Evolutionary conservation across 116 monocot species (phyloP), one percentile per base, ranked within the genome.

Genomic region (Cymodocea nodosa): DNA sequence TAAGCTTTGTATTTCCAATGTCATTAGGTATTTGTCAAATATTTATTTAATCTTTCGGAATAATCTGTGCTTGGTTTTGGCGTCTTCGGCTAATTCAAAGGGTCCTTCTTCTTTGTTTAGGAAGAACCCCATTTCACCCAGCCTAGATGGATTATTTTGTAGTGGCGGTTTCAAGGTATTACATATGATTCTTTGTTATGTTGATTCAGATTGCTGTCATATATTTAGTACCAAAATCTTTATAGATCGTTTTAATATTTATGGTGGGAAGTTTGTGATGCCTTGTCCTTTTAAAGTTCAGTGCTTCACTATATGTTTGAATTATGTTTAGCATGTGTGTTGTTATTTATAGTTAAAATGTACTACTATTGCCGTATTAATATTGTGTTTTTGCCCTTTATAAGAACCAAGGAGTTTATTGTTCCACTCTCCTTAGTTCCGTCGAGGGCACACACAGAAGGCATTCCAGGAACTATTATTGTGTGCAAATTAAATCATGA

Each of bases 201-300:
- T 69, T 8, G 59, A 69, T 69, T 59, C 69, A 69, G 59, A 20
- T 19, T 25, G 25, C 59, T 69, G 69, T 49, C 69, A 49, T 58
- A 69, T 25, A 69, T 69, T 15, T n/a, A n/a, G n/a, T n/a, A n/a
- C n/a, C n/a, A n/a, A n/a, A n/a, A n/a, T n/a, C n/a, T n/a, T n/a
- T n/a, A n/a, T n/a, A n/a, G n/a, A n/a, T n/a, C n/a, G n/a, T n/a
- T n/a, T n/a, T n/a, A n/a, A n/a, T n/a, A n/a, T n/a, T n/a, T n/a
- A n/a, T n/a, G n/a, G n/a, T n/a, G n/a, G n/a, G n/a, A n/a, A n/a
- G n/a, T n/a, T n/a, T n/a, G n/a, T n/a, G n/a, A n/a, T 35, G 10
- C 23, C 10, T 14, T 24, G 9, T 6, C 9, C 6, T 56, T 2
- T 3, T 23, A 23, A 19, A 24, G 23, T 14, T 22, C 20, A 8